Percentiles rank a stretch among this genome's conserved stretches.
Conservation (phyloP, 2,329 filamentous ascomycete species). For the Aspergillus sp. region DNA sequence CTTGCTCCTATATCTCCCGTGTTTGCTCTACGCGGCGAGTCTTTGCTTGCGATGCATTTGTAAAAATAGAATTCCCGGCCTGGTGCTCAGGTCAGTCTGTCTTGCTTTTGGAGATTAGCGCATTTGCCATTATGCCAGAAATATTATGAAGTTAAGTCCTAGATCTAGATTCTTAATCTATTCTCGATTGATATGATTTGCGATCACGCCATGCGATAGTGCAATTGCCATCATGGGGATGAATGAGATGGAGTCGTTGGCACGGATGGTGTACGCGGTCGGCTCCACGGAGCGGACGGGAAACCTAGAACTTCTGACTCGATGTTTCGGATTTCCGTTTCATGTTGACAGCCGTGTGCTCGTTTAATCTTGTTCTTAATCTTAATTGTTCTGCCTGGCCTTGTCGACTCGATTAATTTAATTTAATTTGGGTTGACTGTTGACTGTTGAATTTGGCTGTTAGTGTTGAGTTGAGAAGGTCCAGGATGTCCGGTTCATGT, state of each 20-base stretch:
- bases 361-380: background rate
- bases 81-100: conserved; percentile 19
- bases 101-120: conserved; percentile 36
- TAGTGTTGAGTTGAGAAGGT: too few species aligned
- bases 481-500: too few species aligned
- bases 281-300: background rate
- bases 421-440: too few species aligned
- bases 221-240: too few species aligned
- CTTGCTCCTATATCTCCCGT: background rate
- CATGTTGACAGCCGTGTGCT: background rate
- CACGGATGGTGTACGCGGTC: background rate
- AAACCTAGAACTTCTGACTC: background rate
- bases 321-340: background rate
- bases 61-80: conserved; percentile 40
- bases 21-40: conserved; percentile 10
- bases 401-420: too few species aligned
- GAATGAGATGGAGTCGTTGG: too few species aligned
- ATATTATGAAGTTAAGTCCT: conserved; percentile 31
- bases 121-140: conserved; percentile 33
- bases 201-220: background rate
- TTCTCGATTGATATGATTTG: background rate
- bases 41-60: conserved; percentile 27
- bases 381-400: background rate
- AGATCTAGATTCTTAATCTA: background rate
- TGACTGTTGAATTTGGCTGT: too few species aligned